Evolutionary conservation across 1,139 yeast species (phyloP).

Genomic region (Protomyces lactucae-debilis): DNA sequence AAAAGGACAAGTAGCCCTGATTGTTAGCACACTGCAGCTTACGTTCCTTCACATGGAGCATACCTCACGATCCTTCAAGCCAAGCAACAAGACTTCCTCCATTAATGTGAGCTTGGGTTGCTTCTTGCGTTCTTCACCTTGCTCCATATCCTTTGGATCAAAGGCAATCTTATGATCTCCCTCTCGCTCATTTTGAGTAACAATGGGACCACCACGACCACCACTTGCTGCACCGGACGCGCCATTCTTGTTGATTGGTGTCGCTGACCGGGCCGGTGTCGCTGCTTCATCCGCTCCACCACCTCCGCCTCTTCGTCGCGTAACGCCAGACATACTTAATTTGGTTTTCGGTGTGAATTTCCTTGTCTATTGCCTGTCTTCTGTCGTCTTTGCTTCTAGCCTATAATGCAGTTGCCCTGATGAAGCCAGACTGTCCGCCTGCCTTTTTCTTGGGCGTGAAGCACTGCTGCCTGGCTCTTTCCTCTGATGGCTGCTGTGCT

Average conservation of each 20-base stretch:
- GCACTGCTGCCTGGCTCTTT: neutral
- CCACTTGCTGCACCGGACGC: neutral
- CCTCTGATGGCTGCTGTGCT: neutral
- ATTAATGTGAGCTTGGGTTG: slow-evolving; percentile 77
- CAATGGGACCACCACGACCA: neutral
- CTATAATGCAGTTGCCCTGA: too few relatives aligned
- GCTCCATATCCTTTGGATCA: slow-evolving; percentile 67
- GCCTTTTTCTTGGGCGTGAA: neutral
- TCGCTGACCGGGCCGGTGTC: slow-evolving; percentile 13
- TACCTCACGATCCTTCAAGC: slow-evolving; percentile 79
- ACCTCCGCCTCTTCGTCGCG: slow-evolving; percentile 24
- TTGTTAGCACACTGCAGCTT: neutral
- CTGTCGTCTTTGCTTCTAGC: too few relatives aligned
- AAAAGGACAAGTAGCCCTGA: slow-evolving; percentile 84
- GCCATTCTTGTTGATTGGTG: slow-evolving; percentile 13
- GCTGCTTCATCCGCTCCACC: slow-evolving; percentile 8
- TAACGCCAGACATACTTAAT: slow-evolving; percentile 15
- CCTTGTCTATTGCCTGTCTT: too few relatives aligned
- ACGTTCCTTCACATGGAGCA: neutral
- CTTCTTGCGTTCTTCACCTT: slow-evolving; percentile 47
- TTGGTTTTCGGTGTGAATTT: too few relatives aligned
- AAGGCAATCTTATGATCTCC: slow-evolving; percentile 62
- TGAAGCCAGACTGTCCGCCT: too few relatives aligned
- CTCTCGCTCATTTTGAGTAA: neutral
- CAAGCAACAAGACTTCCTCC: slow-evolving; percentile 93